A percentile compares a stretch with the other conserved stretches of the same genome.
Evolutionary conservation across 208 protist genomes (phyloP).

Genomic region (Vickermania ingenoplastis): DNA sequence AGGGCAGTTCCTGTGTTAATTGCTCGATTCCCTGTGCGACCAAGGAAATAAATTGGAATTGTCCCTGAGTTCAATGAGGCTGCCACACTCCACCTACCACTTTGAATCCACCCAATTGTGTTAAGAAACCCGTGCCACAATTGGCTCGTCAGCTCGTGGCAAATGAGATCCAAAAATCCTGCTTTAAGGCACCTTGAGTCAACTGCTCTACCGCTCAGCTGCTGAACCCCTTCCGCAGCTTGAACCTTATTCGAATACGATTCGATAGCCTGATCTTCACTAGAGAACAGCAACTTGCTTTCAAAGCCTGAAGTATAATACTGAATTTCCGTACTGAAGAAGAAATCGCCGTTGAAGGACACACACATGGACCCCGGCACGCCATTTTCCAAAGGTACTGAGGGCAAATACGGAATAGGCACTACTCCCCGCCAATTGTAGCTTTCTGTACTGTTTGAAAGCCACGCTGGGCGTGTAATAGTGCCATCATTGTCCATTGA

Average conservation of each 20-base stretch:
- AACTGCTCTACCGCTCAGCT: neutral
- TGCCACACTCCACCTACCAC: neutral
- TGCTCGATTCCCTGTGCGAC: neutral
- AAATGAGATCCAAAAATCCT: neutral
- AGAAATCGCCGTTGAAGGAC: neutral
- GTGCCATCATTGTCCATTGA: too few relatives aligned
- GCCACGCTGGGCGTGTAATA: too few relatives aligned
- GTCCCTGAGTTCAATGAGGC: neutral
- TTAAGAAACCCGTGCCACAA: neutral
- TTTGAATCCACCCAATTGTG: neutral
- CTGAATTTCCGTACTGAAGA: neutral
- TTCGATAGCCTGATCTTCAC: neutral
- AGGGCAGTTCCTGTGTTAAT: neutral
- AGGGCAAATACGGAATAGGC: too few relatives aligned
- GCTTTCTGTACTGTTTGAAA: too few relatives aligned
- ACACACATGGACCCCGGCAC: neutral
- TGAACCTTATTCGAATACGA: neutral
- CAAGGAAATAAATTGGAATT: neutral
- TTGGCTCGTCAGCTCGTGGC: neutral
- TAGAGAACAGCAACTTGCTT: neutral
- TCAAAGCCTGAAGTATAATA: neutral
- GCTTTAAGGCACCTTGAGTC: neutral
- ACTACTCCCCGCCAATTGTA: too few relatives aligned
- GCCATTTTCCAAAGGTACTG: too few relatives aligned
- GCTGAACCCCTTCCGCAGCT: neutral